phyloP scores from a whole-genome alignment of 768 basidiomycete genomes.

The Phylloporus rhodoxanthus region DNA sequence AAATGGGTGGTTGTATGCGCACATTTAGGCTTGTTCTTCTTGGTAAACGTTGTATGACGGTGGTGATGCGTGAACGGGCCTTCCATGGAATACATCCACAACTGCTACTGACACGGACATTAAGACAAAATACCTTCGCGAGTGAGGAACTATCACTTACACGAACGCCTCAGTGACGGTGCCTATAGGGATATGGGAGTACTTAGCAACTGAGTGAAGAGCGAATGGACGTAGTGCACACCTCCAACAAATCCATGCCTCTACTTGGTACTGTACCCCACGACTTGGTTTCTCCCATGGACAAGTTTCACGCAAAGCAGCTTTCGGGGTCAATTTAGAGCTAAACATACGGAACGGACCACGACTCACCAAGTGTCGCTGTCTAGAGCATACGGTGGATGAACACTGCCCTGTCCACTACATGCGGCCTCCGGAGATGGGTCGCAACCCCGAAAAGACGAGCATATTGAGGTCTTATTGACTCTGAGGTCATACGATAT shows the following conservation, averaged over 20 bases:
- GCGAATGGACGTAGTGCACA: slow-evolving; percentile 28
- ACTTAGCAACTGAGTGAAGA: slow-evolving; percentile 5
- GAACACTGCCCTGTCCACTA: slow-evolving; percentile 7
- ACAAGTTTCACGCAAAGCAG: slow-evolving; percentile 53
- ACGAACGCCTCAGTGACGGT: slow-evolving; percentile 77
- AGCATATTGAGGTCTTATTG: slow-evolving; percentile 54
- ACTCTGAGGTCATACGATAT: slow-evolving; percentile 83
- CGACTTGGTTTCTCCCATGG: slow-evolving; percentile 35
- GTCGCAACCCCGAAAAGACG: slow-evolving; percentile 69
- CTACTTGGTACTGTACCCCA: slow-evolving; percentile 73
- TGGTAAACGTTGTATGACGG: slow-evolving; percentile 24
- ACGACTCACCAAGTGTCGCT: slow-evolving; percentile 37
- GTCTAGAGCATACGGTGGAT: slow-evolving; percentile 40
- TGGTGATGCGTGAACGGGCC: slow-evolving; percentile 4
- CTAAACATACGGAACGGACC: neutral
- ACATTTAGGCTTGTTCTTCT: slow-evolving; percentile 71
- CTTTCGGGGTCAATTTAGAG: slow-evolving; percentile 57
- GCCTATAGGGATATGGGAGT: slow-evolving; percentile 34
- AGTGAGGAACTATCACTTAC: slow-evolving; percentile 35
- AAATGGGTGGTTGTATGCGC: slow-evolving; percentile 25
- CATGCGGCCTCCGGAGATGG: slow-evolving; percentile 10
- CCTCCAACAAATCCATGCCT: slow-evolving; percentile 78
- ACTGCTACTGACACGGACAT: slow-evolving; percentile 48
- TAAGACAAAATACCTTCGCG: slow-evolving; percentile 12
- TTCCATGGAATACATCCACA: slow-evolving; percentile 35